Evolutionary conservation across 2,329 filamentous ascomycete genomes (phyloP).

Genomic region (Microdochium paspali): DNA sequence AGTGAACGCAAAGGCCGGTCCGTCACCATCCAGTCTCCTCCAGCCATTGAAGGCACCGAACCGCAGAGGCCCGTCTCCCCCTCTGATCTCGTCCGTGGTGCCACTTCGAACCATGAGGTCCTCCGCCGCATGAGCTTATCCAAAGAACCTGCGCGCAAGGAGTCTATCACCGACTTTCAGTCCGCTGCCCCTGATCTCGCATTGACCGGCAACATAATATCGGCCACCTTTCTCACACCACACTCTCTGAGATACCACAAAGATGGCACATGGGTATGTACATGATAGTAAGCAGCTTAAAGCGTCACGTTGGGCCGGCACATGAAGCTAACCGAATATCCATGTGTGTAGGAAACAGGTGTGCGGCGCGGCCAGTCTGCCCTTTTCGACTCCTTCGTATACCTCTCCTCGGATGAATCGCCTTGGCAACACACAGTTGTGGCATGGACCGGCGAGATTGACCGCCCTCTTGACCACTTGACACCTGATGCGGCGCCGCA

Average conservation of each 20-base stretch:
- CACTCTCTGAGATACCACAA: slow-evolving; percentile 49
- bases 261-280: slow-evolving; percentile 52
- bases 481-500: slow-evolving; percentile 38
- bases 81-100: slow-evolving; percentile 14
- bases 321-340: slow-evolving; percentile 1
- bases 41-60: slow-evolving; percentile 10
- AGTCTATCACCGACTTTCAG: slow-evolving; percentile 46
- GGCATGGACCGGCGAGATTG: slow-evolving; percentile 89
- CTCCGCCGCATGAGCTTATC: slow-evolving; percentile 32
- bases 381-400: slow-evolving; percentile 81
- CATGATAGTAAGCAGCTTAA: no score
- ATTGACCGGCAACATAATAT: slow-evolving; percentile 57
- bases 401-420: slow-evolving; percentile 74
- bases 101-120: slow-evolving; percentile 28
- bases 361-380: slow-evolving; percentile 80
- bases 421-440: slow-evolving; percentile 90
- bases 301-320: no score
- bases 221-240: slow-evolving; percentile 55
- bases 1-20: slow-evolving; percentile 2
- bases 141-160: slow-evolving; percentile 30
- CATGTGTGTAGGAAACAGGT: slow-evolving; percentile 52
- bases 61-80: slow-evolving; percentile 10
- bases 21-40: slow-evolving; percentile 6
- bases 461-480: slow-evolving; percentile 33
- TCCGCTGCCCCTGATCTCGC: slow-evolving; percentile 45